phyloP scores from a whole-genome alignment of 805 yeast species.

The Metschnikowia sp. region DNA sequence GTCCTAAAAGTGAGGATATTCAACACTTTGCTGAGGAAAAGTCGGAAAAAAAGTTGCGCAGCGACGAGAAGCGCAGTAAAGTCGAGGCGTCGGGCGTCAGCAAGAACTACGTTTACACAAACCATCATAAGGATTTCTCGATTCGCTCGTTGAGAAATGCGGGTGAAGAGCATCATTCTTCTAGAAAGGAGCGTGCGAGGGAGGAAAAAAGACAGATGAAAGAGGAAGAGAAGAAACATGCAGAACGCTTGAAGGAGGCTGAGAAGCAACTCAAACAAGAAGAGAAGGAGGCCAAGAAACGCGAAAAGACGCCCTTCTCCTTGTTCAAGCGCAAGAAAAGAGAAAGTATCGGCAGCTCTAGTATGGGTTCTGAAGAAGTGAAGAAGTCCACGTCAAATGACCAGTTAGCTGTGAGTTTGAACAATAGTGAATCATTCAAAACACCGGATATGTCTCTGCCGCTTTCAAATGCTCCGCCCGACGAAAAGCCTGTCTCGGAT shows the following conservation, averaged over 20 bases:
- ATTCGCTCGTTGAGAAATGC: conserved; percentile 13
- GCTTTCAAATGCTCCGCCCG: no score
- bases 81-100: conserved; percentile 15
- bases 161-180: background rate
- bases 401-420: no score
- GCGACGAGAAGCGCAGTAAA: conserved; percentile 10
- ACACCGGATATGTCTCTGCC: no score
- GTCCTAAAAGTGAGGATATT: background rate
- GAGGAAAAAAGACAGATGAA: conserved; percentile 13
- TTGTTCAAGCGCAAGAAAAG: conserved; percentile 11
- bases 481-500: no score
- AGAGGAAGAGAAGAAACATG: conserved; percentile 10
- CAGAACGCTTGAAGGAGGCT: conserved; percentile 1
- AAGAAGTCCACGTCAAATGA: background rate
- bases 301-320: conserved; percentile 6
- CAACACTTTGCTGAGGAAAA: conserved; percentile 9
- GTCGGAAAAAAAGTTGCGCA: conserved; percentile 13
- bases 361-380: conserved; percentile 4
- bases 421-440: no score
- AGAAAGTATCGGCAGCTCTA: conserved; percentile 7
- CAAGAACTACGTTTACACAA: conserved; percentile 15
- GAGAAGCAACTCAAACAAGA: conserved; percentile 11
- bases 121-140: conserved; percentile 17
- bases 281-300: conserved; percentile 10
- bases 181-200: conserved; percentile 13